Evolutionary conservation across 108 stramenopile genomes (phyloP), one percentile per base, ranked within the genome.

Genomic region (Nannochloropsis gaditana): DNA sequence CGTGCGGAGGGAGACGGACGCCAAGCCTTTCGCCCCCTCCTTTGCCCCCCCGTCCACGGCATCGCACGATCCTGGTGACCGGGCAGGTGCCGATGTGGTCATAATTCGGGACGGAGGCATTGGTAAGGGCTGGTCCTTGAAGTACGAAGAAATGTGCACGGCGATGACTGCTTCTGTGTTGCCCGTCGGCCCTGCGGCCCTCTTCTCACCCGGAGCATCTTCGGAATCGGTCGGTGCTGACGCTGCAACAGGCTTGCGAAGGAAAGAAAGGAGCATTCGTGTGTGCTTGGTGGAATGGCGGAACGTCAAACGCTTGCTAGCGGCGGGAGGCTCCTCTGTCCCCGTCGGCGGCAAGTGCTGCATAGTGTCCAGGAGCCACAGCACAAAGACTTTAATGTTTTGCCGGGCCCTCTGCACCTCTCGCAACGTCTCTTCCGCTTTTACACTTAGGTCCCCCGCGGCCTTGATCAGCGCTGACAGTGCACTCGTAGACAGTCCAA

Each of bases 1-100:
- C 59, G n/a, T 73, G 59, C 59, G 59, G 59, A 73, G 59, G 59
- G 59, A 73, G 15, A n/a, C 59, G n/a, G 59, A 73, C n/a, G 59
- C 59, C 59, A 73, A n/a, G n/a, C 8, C 59, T n/a, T 6, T n/a
- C n/a, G 19, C 59, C n/a, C 8, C 2, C 15, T n/a, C 59, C 15
- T 3, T 73, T 8, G 59, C 59, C 2, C 59, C 59, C n/a, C 4
- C 59, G 19, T n/a, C 59, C 4, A n/a, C 59, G 15, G 59, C 59
- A n/a, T 73, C 59, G 15, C 15, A 15, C 31, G 31, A 31, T 31
- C 31, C 31, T 31, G 31, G 31, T 31, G 31, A 31, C 31, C 31
- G 1, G 0, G 31, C 31, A 31, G 31, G 1, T 3, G 2, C 59
- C n/a, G 59, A 3, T 73, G 6, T 15, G 31, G 31, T 31, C 31